Base-by-base conservation (phyloP, 2,329 filamentous ascomycete genomes). In the Myriosclerotinia curreyana region DNA sequence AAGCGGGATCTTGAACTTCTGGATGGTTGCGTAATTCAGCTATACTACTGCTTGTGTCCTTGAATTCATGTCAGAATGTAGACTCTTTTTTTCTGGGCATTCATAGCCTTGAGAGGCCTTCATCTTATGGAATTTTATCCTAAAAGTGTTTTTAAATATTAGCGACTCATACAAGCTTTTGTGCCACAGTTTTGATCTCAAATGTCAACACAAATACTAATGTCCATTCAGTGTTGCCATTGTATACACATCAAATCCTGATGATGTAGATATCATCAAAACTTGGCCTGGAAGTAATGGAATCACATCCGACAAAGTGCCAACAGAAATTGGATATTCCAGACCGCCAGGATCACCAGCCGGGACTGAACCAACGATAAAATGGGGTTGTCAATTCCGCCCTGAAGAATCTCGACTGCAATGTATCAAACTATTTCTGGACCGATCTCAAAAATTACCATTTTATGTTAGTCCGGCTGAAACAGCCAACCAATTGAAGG, bases 261-360 rank as follows among this genome's bases (percentile, higher is more conserved):
- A 93, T 74, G 90, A 92, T 74, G 81, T 93, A 65, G 89, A 92
- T 74, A 91, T 92, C 71, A 92, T 93, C 79, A 92, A 92, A 78
- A 88, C 85, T 17, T 94, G 90, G 90, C 90, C 90, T 0, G 90
- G 90, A 34, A 89, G 89, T 36, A 92, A 93, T 73, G 89, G 89
- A 71, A 91, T 93, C 77, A 92, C 90, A n/a, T 92, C 89, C 44
- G 90, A 94, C 79, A 94, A 94, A 79, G 90, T 93, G 2, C 90
- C 90, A 1, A 92, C 89, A 17, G 90, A 93, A 75, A 88, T 93
- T 64, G 77, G 79, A 62, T 87, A 89, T 68, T 80, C 83, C 65
- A 75, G 78, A 40, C 75, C 78, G 61, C 73, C 76, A 60, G 69
- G 75, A 25, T 72, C 78, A 5, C 67, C 76, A 3, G 68, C 74